Conservation (phyloP, 495 filamentous ascomycete species). For the Choiromyces venosus region DNA sequence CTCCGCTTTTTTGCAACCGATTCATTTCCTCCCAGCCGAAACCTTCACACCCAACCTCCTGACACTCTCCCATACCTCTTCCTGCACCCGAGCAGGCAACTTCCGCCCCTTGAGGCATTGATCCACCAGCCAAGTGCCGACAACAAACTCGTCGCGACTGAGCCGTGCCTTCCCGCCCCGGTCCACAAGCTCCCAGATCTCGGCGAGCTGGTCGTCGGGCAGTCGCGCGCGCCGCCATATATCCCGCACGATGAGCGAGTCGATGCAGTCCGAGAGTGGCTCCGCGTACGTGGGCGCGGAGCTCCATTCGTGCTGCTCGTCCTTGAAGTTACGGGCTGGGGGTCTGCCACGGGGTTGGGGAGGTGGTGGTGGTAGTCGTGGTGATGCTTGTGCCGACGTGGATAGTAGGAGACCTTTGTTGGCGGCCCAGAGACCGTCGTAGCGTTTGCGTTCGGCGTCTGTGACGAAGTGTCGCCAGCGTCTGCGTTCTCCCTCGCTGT, state of each 20-base stretch:
- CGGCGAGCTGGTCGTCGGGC: constrained; percentile 60
- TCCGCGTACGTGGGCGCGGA: constrained; percentile 29
- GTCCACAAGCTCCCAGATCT: constrained; percentile 85
- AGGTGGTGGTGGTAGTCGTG: too few relatives aligned
- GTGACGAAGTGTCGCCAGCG: constrained; percentile 78
- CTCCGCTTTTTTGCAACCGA: not conserved
- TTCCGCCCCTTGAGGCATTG: constrained; percentile 83
- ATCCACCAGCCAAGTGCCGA: constrained; percentile 93
- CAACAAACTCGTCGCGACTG: constrained; percentile 78
- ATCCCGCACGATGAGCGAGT: constrained; percentile 75
- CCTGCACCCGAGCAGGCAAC: constrained; percentile 67
- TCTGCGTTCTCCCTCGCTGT: constrained; percentile 78
- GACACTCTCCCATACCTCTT: constrained; percentile 85
- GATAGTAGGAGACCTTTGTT: constrained; percentile 65
- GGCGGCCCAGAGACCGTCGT: constrained; percentile 94
- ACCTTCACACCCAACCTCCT: constrained; percentile 51
- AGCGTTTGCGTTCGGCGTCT: constrained; percentile 74
- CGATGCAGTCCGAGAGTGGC: constrained; percentile 52
- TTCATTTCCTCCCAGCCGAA: constrained; percentile 1
- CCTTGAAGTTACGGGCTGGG: constrained; percentile 6
- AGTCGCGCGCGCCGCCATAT: constrained; percentile 78
- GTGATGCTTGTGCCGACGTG: constrained; percentile 20
- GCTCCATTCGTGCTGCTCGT: constrained; percentile 22
- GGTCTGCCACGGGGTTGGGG: constrained; percentile 15
- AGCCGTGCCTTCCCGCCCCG: constrained; percentile 55